These are phyloP conservation scores for Pharus latifolius DNA, from an alignment of 176 grass and related monocot species.

Conservation along the genomic window DNA sequence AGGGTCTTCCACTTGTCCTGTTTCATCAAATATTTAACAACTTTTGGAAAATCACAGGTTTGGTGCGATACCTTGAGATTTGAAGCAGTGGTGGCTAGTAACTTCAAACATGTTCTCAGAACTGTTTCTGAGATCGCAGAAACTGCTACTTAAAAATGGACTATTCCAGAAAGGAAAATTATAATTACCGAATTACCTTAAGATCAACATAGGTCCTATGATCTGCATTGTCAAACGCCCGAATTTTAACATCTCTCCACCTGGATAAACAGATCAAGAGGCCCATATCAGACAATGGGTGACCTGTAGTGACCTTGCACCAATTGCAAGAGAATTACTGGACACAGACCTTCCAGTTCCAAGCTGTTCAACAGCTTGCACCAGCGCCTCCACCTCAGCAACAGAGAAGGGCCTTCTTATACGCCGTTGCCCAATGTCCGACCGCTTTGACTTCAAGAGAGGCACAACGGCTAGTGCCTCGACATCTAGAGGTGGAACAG, in stretches of 20 bases:
- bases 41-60: neutral
- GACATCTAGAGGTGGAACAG: constrained; percentile 1
- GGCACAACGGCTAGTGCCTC: constrained; percentile 41
- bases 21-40: neutral
- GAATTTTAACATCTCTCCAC: constrained; percentile 79
- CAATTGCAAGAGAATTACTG: neutral
- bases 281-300: neutral
- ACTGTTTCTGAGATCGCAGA: neutral
- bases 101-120: neutral
- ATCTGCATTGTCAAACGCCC: constrained; percentile 51
- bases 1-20: constrained; percentile 93
- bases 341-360: constrained; percentile 73
- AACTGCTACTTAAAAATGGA: neutral
- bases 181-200: constrained; percentile 52
- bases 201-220: constrained; percentile 92
- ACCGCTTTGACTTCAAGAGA: constrained; percentile 14
- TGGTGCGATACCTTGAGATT: neutral
- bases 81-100: neutral
- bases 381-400: constrained; percentile 59
- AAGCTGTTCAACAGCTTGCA: constrained; percentile 61
- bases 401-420: constrained; percentile 66
- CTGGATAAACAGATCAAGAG: constrained; percentile 27
- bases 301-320: neutral
- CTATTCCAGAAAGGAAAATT: neutral
- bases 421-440: constrained; percentile 46